Conservation (phyloP, 495 filamentous ascomycete genomes). For the Friedmanniomyces simplex region DNA sequence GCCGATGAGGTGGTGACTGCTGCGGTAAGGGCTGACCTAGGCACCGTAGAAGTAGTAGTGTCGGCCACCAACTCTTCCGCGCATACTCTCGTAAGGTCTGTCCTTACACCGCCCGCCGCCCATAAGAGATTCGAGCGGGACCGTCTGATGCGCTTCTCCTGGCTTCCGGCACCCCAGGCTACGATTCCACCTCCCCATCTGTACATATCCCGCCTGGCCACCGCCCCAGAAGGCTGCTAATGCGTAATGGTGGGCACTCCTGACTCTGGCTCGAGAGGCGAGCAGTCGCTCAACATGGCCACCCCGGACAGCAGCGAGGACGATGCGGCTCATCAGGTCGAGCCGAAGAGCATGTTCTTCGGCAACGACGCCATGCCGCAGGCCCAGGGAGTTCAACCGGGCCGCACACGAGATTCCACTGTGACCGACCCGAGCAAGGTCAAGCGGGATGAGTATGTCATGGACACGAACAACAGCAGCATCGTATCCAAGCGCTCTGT, state of each 20-base stretch:
- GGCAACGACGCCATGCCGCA: conserved; percentile 3
- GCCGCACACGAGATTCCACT: not conserved
- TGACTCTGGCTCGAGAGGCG: not conserved
- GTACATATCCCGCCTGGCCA: not conserved
- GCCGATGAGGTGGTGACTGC: too few species aligned
- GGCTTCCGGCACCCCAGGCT: not conserved
- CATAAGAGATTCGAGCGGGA: not conserved
- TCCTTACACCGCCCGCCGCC: not conserved
- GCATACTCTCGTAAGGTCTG: not conserved
- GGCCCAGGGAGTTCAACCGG: not conserved
- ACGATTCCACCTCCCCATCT: not conserved
- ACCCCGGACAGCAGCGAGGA: not conserved
- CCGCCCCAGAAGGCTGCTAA: not conserved
- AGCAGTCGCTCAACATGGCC: not conserved
- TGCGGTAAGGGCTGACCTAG: too few species aligned
- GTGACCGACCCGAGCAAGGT: conserved; percentile 7
- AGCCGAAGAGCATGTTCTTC: not conserved
- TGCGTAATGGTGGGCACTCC: not conserved
- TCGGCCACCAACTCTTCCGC: not conserved
- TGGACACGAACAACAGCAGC: conserved; percentile 77
- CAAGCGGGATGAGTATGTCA: conserved; percentile 22
- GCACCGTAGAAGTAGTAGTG: not conserved
- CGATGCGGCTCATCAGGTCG: not conserved
- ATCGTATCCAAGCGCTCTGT: conserved; percentile 87
- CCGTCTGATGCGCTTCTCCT: not conserved